phyloP scores from a whole-genome alignment of 140 eudicot genomes.

The Bidens hawaiensis region DNA sequence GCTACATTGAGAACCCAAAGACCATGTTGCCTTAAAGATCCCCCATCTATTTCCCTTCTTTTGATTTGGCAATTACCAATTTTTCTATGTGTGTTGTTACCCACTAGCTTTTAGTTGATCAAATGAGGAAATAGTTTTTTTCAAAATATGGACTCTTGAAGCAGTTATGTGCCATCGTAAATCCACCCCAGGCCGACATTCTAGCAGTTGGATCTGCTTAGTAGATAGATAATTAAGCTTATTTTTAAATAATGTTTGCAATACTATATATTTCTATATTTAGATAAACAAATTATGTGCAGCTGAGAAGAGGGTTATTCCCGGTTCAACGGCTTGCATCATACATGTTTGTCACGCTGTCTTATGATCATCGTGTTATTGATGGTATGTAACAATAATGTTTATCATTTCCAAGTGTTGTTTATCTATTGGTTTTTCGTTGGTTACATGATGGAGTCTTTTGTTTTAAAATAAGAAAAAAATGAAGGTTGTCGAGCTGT shows the following conservation, averaged over 20 bases:
- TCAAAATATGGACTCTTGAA: no score
- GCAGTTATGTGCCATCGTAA: slow-evolving; percentile 96
- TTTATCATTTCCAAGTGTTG: background rate
- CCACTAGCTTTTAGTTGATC: slow-evolving; percentile 6
- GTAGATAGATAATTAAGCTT: slow-evolving; percentile 7
- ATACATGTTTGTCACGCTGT: slow-evolving; percentile 78
- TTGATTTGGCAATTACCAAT: background rate
- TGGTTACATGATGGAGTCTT: slow-evolving; percentile 19
- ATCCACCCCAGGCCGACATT: slow-evolving; percentile 97
- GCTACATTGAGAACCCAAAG: slow-evolving; percentile 93
- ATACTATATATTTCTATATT: background rate
- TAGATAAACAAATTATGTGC: slow-evolving; percentile 26
- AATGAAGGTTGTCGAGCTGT: slow-evolving; percentile 10
- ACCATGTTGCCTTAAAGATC: slow-evolving; percentile 68
- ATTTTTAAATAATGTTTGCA: slow-evolving; percentile 5
- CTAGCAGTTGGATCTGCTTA: slow-evolving; percentile 92
- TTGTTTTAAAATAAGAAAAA: slow-evolving; percentile 25
- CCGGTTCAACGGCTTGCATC: slow-evolving; percentile 68
- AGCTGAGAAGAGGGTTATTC: slow-evolving; percentile 84
- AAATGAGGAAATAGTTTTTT: no score
- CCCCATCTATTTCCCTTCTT: background rate
- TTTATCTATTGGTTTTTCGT: slow-evolving; percentile 8
- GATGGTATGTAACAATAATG: slow-evolving; percentile 55
- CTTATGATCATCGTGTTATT: slow-evolving; percentile 97
- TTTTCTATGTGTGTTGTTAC: background rate